A percentile compares a stretch with the other conserved stretches of the same genome.
phyloP scores from a whole-genome alignment of 164 flowering plant genomes.

The Magnolia changhungtana region DNA sequence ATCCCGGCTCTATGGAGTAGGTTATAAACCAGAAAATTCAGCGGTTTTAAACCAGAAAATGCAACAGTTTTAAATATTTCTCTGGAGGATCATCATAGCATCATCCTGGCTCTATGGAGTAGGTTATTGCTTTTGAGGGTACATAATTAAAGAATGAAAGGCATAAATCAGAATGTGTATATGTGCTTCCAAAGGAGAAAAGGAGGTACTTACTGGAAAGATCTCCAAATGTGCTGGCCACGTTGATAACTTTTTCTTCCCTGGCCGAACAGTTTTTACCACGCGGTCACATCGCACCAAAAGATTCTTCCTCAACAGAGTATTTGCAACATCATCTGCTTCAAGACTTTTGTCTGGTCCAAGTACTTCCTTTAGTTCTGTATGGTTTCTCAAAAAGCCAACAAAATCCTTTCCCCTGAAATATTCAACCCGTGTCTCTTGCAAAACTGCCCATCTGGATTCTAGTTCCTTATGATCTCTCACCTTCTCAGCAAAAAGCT shows the following conservation, averaged over 20 bases:
- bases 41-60: too few relatives aligned
- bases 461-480: conserved; percentile 85
- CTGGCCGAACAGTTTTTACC: conserved; percentile 91
- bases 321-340: conserved; percentile 71
- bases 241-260: conserved; percentile 91
- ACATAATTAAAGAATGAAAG: neutral
- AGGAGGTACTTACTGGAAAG: conserved; percentile 54
- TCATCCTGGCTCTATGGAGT: too few relatives aligned
- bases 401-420: conserved; percentile 92
- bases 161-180: neutral
- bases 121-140: too few relatives aligned
- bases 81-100: too few relatives aligned
- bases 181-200: neutral
- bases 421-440: conserved; percentile 95
- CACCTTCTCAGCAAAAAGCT: conserved; percentile 92
- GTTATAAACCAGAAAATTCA: too few relatives aligned
- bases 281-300: conserved; percentile 94
- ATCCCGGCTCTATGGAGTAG: too few relatives aligned
- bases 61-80: too few relatives aligned
- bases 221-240: conserved; percentile 99
- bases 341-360: conserved; percentile 68
- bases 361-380: conserved; percentile 70
- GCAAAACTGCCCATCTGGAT: conserved; percentile 96
- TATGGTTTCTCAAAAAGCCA: conserved; percentile 68
- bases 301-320: conserved; percentile 66